Evolutionary conservation across 2,329 filamentous ascomycete species (phyloP).

Genomic region (Exophiala aquamarina): DNA sequence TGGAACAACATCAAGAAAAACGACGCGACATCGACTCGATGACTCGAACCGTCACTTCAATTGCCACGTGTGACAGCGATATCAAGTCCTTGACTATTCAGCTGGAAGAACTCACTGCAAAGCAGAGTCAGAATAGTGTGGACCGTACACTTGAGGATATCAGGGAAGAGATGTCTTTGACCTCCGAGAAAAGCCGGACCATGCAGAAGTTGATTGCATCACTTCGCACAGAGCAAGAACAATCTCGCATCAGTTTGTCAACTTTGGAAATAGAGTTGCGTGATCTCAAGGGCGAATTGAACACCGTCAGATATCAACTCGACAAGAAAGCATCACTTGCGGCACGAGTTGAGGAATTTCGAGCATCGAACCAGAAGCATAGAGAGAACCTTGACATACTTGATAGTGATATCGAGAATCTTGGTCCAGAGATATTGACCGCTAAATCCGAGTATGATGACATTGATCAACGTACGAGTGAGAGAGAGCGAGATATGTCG

Average conservation of each 20-base stretch:
- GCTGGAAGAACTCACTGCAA: conserved; percentile 71
- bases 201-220: conserved; percentile 66
- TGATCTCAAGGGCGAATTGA: conserved; percentile 72
- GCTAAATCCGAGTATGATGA: conserved; percentile 77
- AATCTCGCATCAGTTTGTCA: conserved; percentile 66
- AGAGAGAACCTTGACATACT: conserved; percentile 67
- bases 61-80: conserved; percentile 70
- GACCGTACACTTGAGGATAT: conserved; percentile 79
- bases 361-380: conserved; percentile 66
- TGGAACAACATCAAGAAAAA: conserved; percentile 62
- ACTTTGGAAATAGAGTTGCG: conserved; percentile 74
- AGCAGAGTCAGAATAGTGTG: conserved; percentile 67
- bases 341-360: conserved; percentile 71
- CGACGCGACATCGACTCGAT: conserved; percentile 75
- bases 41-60: conserved; percentile 72
- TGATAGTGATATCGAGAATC: conserved; percentile 70
- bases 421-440: conserved; percentile 74
- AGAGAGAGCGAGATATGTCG: conserved; percentile 70
- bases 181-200: conserved; percentile 66
- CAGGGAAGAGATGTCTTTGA: conserved; percentile 68
- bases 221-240: conserved; percentile 69
- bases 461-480: conserved; percentile 67
- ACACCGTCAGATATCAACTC: conserved; percentile 68
- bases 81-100: conserved; percentile 70
- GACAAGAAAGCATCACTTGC: conserved; percentile 76